Conservation (phyloP, 352 stramenopile species). For the Globisporangium nunn region DNA sequence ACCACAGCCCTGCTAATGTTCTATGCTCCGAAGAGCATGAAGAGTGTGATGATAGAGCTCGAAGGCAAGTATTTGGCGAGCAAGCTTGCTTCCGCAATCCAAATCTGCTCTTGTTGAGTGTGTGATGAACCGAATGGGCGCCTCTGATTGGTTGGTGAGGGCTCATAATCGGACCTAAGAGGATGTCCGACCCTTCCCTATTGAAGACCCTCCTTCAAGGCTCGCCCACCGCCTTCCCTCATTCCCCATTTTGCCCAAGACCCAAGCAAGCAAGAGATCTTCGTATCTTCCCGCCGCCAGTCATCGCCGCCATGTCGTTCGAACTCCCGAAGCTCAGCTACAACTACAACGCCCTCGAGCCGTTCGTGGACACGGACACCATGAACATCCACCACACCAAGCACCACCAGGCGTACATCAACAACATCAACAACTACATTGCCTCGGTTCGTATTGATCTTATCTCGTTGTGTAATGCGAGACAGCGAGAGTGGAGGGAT, state of each 20-base stretch:
- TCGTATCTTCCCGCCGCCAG: neutral
- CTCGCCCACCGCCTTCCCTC: neutral
- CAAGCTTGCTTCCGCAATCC: no score
- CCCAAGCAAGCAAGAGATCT: conserved; percentile 17
- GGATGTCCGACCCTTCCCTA: neutral
- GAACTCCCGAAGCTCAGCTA: conserved; percentile 77
- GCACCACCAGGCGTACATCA: conserved; percentile 88
- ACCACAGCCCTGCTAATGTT: no score
- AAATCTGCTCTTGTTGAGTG: no score
- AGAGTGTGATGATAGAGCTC: no score
- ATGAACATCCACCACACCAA: conserved; percentile 92
- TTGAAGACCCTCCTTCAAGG: neutral
- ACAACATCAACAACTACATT: conserved; percentile 89
- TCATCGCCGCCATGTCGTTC: conserved; percentile 48
- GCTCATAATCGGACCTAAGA: neutral
- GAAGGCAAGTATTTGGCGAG: no score
- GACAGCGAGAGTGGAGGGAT: neutral
- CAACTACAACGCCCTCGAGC: conserved; percentile 84
- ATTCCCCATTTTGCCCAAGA: conserved; percentile 33
- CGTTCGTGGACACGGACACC: conserved; percentile 83
- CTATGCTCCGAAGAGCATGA: no score
- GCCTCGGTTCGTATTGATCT: conserved; percentile 26
- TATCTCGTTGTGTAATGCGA: neutral
- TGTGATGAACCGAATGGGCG: no score
- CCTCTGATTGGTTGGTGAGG: no score